Conservation (phyloP, 164 flowering plant species). For the Vitis riparia region DNA sequence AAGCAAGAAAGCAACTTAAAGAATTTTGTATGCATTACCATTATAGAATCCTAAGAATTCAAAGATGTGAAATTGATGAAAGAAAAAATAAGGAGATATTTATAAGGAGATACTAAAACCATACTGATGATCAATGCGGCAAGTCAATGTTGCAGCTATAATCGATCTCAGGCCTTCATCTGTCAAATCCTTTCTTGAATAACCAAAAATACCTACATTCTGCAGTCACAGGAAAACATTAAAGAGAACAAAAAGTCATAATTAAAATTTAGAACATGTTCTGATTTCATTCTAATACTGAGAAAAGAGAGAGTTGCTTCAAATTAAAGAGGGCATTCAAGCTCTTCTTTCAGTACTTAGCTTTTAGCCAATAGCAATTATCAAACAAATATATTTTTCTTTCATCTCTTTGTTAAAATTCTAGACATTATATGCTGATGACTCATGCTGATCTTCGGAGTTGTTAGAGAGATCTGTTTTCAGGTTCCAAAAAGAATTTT, state of each 20-base stretch:
- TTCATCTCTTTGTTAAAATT: too few species aligned
- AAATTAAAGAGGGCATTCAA: background rate
- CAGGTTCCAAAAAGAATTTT: background rate
- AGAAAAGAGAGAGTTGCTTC: background rate
- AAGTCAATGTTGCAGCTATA: constrained; percentile 55
- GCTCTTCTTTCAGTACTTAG: background rate
- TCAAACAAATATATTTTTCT: too few species aligned
- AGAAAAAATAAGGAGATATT: background rate
- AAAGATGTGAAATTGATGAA: background rate
- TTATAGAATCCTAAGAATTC: background rate
- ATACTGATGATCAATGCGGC: constrained; percentile 72
- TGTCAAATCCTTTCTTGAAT: constrained; percentile 58
- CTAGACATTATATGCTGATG: background rate
- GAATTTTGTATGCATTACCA: background rate
- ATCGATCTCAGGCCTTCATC: constrained; percentile 59
- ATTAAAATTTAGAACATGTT: background rate
- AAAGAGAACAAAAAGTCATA: background rate
- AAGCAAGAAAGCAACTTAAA: background rate
- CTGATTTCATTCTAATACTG: background rate
- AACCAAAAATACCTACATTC: constrained; percentile 55
- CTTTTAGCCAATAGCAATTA: background rate
- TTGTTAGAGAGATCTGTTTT: background rate
- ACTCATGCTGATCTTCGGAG: too few species aligned
- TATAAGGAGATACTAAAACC: constrained; percentile 7
- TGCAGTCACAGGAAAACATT: constrained; percentile 26